These are phyloP conservation scores for Talaromyces amestolkiae DNA, from an alignment of 2,329 filamentous ascomycete genomes.

Conservation along the genomic window DNA sequence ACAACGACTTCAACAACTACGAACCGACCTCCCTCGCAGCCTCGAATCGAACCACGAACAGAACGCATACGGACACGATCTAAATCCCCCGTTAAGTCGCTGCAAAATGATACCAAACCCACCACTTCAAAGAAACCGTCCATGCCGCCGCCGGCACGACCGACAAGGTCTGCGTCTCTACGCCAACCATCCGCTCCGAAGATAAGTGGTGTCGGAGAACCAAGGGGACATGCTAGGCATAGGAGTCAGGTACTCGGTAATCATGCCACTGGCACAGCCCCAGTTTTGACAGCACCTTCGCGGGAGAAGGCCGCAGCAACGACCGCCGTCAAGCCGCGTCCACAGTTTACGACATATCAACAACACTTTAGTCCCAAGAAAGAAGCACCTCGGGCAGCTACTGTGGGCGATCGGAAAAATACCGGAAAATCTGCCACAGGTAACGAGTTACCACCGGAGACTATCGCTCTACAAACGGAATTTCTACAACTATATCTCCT, in stretches of 20 bases:
- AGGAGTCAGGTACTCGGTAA: conserved; percentile 34
- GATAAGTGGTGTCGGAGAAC: conserved; percentile 19
- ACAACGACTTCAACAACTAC: background rate
- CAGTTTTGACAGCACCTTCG: background rate
- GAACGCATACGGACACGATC: background rate
- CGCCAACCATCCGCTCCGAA: conserved; percentile 32
- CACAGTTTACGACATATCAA: conserved; percentile 38
- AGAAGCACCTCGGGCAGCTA: conserved; percentile 24
- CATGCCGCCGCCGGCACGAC: conserved; percentile 35
- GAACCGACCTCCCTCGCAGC: background rate
- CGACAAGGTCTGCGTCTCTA: conserved; percentile 37
- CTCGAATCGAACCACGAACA: background rate
- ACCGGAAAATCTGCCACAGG: conserved; percentile 15
- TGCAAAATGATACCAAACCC: conserved; percentile 6
- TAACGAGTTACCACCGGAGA: conserved; percentile 33
- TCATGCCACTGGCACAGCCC: conserved; percentile 17
- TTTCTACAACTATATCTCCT: conserved; percentile 45
- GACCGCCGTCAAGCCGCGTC: conserved; percentile 24
- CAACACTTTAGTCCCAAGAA: conserved; percentile 43
- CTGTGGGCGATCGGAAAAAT: conserved; percentile 19
- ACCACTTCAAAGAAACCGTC: conserved; percentile 29
- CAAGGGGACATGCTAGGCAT: conserved; percentile 34
- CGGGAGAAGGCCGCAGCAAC: background rate
- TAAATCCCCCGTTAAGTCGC: conserved; percentile 12
- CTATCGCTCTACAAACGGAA: conserved; percentile 41